These are phyloP conservation scores for Cryptococcus sp. DNA, from an alignment of 1,284 basidiomycete genomes.

Conservation along the genomic window DNA sequence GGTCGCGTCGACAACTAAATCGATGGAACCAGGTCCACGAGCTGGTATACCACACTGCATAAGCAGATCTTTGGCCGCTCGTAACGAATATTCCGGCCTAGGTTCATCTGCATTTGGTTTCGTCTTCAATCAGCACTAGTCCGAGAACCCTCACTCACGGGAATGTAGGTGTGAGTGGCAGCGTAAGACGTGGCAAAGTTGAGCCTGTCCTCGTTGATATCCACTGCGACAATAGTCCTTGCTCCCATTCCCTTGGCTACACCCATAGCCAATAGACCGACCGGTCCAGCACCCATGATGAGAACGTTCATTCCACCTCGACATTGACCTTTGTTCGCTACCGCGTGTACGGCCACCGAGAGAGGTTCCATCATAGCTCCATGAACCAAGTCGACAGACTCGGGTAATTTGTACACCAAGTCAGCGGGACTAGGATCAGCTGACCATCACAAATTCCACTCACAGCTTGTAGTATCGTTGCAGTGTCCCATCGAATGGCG, in stretches of 20 bases:
- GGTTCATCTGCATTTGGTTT: constrained; percentile 26
- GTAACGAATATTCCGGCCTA: constrained; percentile 55
- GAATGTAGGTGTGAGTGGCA: constrained; percentile 76
- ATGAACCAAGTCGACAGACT: constrained; percentile 49
- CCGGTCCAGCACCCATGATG: constrained; percentile 84
- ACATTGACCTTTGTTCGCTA: constrained; percentile 70
- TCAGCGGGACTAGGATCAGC: constrained; percentile 31
- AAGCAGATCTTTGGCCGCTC: constrained; percentile 50
- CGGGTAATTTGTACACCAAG: constrained; percentile 43
- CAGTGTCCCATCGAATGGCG: constrained; percentile 45
- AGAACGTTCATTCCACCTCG: constrained; percentile 67
- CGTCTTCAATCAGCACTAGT: constrained; percentile 10
- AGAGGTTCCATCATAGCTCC: constrained; percentile 80
- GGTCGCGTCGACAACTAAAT: constrained; percentile 59
- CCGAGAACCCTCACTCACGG: constrained; percentile 42
- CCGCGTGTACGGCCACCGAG: constrained; percentile 84
- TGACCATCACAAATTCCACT: constrained; percentile 1
- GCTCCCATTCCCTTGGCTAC: constrained; percentile 87
- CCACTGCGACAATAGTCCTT: constrained; percentile 71
- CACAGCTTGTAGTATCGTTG: constrained; percentile 44
- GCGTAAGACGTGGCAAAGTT: constrained; percentile 82
- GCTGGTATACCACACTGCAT: constrained; percentile 49
- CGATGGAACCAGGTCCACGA: constrained; percentile 52
- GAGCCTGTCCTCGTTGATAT: constrained; percentile 76
- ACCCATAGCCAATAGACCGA: constrained; percentile 87